These are phyloP conservation scores for Tubosaeta sp. DNA, from an alignment of 768 basidiomycete genomes.

Conservation along the genomic window DNA sequence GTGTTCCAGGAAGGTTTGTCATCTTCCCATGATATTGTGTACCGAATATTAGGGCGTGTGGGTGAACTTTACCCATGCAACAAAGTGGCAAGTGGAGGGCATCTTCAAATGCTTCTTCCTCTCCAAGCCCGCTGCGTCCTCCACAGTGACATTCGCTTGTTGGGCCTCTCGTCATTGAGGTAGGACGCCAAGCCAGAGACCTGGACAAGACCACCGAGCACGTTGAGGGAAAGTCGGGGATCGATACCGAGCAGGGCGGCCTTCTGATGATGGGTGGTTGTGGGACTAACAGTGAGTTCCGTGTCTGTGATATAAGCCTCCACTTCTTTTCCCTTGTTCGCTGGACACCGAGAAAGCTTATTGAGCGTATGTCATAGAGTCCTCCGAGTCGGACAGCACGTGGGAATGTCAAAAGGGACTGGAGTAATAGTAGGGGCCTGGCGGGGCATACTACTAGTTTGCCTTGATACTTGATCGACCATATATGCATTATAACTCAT, in stretches of 20 bases:
- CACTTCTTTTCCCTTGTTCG: no score
- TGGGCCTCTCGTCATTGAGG: no score
- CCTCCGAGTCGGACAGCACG: no score
- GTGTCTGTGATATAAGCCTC: no score
- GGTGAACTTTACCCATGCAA: conserved; percentile 88
- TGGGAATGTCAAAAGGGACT: no score
- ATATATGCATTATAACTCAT: no score
- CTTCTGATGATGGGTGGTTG: no score
- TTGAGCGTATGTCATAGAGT: no score
- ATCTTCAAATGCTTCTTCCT: conserved; percentile 96
- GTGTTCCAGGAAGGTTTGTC: conserved; percentile 76
- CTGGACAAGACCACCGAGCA: not conserved
- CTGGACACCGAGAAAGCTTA: no score
- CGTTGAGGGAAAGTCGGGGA: not conserved
- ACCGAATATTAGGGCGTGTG: conserved; percentile 59
- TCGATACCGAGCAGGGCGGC: not conserved
- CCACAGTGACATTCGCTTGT: conserved; percentile 11
- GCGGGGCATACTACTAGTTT: no score
- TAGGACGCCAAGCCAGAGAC: not conserved
- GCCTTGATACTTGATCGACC: no score
- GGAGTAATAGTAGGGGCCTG: no score
- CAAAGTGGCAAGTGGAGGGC: conserved; percentile 89
- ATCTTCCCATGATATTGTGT: not conserved
- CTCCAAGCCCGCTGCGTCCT: conserved; percentile 37
- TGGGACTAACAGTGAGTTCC: not conserved